Base-by-base conservation (phyloP, 805 yeast species). In the Cyberlindnera petersonii region DNA sequence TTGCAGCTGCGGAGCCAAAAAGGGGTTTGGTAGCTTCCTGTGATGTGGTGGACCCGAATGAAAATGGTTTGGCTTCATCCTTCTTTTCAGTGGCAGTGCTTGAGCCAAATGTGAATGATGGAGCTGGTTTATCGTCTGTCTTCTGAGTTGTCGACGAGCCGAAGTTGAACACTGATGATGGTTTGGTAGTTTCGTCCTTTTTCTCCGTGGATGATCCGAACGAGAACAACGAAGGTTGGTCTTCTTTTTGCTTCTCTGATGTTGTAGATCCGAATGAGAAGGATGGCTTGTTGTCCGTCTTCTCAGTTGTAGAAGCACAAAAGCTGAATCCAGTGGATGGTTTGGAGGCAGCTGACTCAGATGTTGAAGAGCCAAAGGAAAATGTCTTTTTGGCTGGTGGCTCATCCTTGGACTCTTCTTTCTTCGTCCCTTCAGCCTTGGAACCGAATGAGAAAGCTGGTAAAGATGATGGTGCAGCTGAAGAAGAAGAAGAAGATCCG, bases 41-140 rank as follows among this genome's bases (percentile, higher is more conserved):
- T 9, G 27, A 37, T 17, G 64, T 63, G 33, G 61, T 54, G 4
- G 58, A n/a, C n/a, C n/a, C n/a, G n/a, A n/a, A n/a, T n/a, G n/a
- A n/a, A n/a, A n/a, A n/a, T n/a, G n/a, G n/a, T n/a, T n/a, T n/a
- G n/a, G n/a, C n/a, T n/a, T n/a, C n/a, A n/a, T n/a, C n/a, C n/a
- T n/a, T n/a, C n/a, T n/a, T n/a, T n/a, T n/a, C n/a, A n/a, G n/a
- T n/a, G n/a, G n/a, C n/a, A n/a, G n/a, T n/a, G n/a, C n/a, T n/a
- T n/a, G n/a, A n/a, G n/a, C n/a, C n/a, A n/a, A n/a, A n/a, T n/a
- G n/a, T n/a, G n/a, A n/a, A n/a, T n/a, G n/a, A n/a, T n/a, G n/a
- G n/a, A n/a, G n/a, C n/a, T n/a, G n/a, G n/a, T n/a, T n/a, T n/a
- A n/a, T n/a, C n/a, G n/a, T n/a, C n/a, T n/a, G n/a, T n/a, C n/a